Conservation (phyloP, 2,329 filamentous ascomycete genomes). For the Apiospora sp. region DNA sequence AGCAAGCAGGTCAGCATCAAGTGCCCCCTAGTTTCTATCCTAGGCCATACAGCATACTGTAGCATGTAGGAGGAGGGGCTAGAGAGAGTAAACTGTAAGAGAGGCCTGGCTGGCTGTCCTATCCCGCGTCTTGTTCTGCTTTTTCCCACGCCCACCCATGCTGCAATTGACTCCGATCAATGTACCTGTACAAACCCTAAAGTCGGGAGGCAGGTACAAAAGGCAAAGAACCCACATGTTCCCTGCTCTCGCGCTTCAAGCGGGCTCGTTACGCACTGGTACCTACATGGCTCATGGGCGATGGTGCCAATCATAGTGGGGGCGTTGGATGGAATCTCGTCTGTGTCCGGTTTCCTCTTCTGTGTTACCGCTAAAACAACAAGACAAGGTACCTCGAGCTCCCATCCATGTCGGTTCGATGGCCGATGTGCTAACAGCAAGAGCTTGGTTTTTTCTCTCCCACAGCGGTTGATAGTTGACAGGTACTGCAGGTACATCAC, state of each 20-base stretch:
- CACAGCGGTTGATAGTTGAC: not conserved
- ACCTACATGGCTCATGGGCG: slow-evolving; percentile 11
- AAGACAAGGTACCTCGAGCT: not conserved
- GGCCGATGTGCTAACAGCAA: not conserved
- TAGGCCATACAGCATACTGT: too few relatives aligned
- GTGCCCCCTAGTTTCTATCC: not conserved
- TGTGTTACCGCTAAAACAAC: slow-evolving; percentile 15
- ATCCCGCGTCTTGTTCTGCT: slow-evolving; percentile 18
- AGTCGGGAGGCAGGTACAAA: slow-evolving; percentile 14
- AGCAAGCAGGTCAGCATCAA: not conserved
- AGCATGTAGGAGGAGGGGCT: not conserved
- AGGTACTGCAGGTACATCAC: not conserved
- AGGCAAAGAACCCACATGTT: not conserved
- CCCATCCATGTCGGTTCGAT: not conserved
- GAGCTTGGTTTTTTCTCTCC: too few relatives aligned
- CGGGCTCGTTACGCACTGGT: slow-evolving; percentile 11
- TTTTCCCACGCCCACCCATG: not conserved
- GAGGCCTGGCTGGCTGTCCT: not conserved
- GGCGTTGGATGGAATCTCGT: slow-evolving; percentile 17
- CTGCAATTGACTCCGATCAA: slow-evolving; percentile 6
- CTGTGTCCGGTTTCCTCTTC: slow-evolving; percentile 3
- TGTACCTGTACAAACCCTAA: slow-evolving; percentile 3
- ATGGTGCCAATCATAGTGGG: slow-evolving; percentile 9
- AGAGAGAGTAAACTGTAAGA: too few relatives aligned
- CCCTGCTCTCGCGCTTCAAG: slow-evolving; percentile 5